Base-by-base conservation (phyloP, 1,139 yeast species). In the Candida anutae region DNA sequence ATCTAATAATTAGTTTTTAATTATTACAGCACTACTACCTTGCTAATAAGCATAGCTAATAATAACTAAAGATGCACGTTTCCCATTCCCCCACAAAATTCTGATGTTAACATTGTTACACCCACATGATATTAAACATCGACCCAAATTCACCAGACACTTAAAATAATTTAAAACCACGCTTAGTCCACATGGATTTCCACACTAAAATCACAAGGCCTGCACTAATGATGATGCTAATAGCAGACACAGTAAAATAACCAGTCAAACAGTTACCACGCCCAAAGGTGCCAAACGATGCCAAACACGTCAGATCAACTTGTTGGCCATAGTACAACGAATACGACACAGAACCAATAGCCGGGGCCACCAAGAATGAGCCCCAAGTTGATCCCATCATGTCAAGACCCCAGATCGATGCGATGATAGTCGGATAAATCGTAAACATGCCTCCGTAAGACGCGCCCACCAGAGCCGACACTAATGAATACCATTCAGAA, bases 311-410 rank as follows among this genome's bases (percentile, higher is more conserved):
- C 4, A 32, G 26, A 43, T 87, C 94, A 40, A 72, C 77, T 16
- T 75, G 58, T 17, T 55, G 48, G 0, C 95, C 96, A 50, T 81
- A 88, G 13, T 77, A 42, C 33, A 82, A 46, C 3, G 95, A 90
- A 45, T 70, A 84, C 1, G 72, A 40, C 5, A 83, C 65, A 1
- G 94, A 69, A 1, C 96, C 95, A 3, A 85, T 40, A 0, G 97
- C 96, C 1, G 97, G 96, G 0, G 95, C 95, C 19, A 84, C 65
- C 74, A 88, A 77, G 46, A 85, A 82, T 17, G 83, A 63, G 3
- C 97, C 97, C 88, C 95, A 90, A 2, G 93, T 81, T 2, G 95
- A 81, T 0, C 97, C 97, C 49, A 90, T 76, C 28, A 84, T 71
- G 31, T 82, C 88, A 21, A 83, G 73, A 0, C 97, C 96, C 95